Evolutionary conservation across 1,284 basidiomycete species (phyloP).

Genomic region (Heterobasidion annosum): DNA sequence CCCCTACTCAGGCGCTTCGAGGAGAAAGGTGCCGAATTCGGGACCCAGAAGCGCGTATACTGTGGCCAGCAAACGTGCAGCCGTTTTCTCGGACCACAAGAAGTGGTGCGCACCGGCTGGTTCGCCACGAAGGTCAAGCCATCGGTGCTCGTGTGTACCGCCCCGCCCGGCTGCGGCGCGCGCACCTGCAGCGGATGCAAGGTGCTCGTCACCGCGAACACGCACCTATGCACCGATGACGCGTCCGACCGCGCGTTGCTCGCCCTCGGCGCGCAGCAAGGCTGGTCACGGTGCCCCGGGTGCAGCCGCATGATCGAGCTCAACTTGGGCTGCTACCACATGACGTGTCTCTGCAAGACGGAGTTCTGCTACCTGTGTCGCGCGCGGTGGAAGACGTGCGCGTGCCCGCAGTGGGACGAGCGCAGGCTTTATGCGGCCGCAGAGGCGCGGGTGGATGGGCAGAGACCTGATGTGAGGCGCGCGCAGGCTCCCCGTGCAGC

Average conservation of each 20-base stretch:
- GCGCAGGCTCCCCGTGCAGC: not conserved
- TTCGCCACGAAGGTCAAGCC: not conserved
- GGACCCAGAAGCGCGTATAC: constrained; percentile 30
- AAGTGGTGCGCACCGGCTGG: constrained; percentile 5
- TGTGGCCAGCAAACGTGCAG: constrained; percentile 30
- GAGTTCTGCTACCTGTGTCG: constrained; percentile 36
- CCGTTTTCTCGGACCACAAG: constrained; percentile 28
- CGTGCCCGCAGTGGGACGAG: constrained; percentile 34
- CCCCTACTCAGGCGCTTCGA: constrained; percentile 17
- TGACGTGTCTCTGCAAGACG: constrained; percentile 36
- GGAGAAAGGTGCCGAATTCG: constrained; percentile 25
- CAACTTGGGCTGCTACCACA: constrained; percentile 32
- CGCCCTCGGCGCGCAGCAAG: constrained; percentile 17
- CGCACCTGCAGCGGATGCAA: constrained; percentile 15
- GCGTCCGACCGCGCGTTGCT: constrained; percentile 18
- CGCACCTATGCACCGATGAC: not conserved
- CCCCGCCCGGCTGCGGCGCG: not conserved
- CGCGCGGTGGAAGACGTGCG: constrained; percentile 32
- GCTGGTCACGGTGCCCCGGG: constrained; percentile 33
- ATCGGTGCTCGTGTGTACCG: not conserved
- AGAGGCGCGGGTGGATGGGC: constrained; percentile 17
- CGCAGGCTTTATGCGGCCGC: constrained; percentile 20
- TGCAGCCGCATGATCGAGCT: constrained; percentile 34
- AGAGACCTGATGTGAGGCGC: not conserved
- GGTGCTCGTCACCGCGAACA: not conserved